Evolutionary conservation across 2,329 filamentous ascomycete species (phyloP).

Genomic region (Cryphonectria carpinicola): DNA sequence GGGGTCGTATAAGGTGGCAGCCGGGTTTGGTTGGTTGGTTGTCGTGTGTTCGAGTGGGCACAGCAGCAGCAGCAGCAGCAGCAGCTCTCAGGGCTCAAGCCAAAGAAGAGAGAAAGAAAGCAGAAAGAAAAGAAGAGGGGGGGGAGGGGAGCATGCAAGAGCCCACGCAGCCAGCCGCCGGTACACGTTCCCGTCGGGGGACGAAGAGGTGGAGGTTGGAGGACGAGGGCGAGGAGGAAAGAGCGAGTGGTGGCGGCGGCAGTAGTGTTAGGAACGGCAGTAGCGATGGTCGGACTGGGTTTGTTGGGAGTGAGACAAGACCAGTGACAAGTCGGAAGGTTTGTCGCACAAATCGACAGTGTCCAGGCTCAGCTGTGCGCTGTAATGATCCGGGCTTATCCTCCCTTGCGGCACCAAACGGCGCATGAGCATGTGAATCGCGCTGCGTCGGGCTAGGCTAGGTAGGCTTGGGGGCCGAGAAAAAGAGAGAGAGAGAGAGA

Average conservation of each 20-base stretch:
- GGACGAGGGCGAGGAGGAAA: not conserved
- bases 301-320: constrained; percentile 19
- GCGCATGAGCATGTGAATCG: constrained; percentile 21
- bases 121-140: not conserved
- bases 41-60: not conserved
- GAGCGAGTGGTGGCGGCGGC: not conserved
- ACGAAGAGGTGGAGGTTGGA: not conserved
- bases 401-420: constrained; percentile 26
- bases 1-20: constrained; percentile 9
- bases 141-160: not conserved
- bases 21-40: not conserved
- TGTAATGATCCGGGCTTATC: constrained; percentile 21
- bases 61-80: not conserved
- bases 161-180: constrained; percentile 28
- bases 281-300: not conserved
- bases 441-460: not conserved
- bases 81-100: too few relatives aligned
- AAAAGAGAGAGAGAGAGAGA: not conserved
- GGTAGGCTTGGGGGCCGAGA: not conserved
- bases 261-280: constrained; percentile 6
- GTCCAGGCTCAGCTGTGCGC: constrained; percentile 24
- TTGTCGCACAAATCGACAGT: constrained; percentile 24
- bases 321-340: constrained; percentile 19
- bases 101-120: not conserved
- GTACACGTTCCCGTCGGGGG: constrained; percentile 21